Base-by-base conservation (phyloP, 331 rosid genomes). In the Saraca asoca region DNA sequence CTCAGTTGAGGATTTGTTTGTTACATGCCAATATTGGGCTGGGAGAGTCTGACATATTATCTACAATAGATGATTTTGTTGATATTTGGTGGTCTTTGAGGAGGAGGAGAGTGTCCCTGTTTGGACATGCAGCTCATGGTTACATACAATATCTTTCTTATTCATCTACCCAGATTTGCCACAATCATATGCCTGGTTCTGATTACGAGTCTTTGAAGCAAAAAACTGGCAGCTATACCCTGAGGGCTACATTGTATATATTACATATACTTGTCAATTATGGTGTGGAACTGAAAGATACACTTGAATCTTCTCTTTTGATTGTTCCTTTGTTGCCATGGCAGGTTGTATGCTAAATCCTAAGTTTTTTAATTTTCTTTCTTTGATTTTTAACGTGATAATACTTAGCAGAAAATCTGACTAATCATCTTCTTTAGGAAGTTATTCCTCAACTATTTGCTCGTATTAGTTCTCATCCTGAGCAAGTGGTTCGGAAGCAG, bases 361-460 rank as follows among this genome's bases (percentile, higher is more conserved):
- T 39, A 33, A 35, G 59, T 54, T 12, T 64, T 79, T 18, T 51
- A 49, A 64, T 51, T 62, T 59, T 73, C 37, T n/a, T 73, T 51
- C 18, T 70, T 69, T 69, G 39, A 24, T 57, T 62, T 75, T 81
- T 51, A 53, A 11, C 7, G 6, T 17, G 53, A 41, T 51, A 57
- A 73, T 33, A 18, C 52, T 45, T 76, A 50, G 19, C 45, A 73
- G 64, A 53, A 52, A 62, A 46, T 75, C 75, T 69, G 51, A 44
- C 44, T 33, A 70, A 62, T 67, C 64, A 73, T 57, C 64, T 66
- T 83, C 67, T 75, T 55, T 79, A 92, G 98, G 98, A 92, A 74
- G 96, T 92, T 50, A 87, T 87, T 1, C 98, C 98, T 39, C 98
- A 89, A 66, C 75, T 92, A 62, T 92, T 89, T 89, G 96, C 96